Conservation (phyloP, 257 asterid genomes). For the Misopates orontium region DNA sequence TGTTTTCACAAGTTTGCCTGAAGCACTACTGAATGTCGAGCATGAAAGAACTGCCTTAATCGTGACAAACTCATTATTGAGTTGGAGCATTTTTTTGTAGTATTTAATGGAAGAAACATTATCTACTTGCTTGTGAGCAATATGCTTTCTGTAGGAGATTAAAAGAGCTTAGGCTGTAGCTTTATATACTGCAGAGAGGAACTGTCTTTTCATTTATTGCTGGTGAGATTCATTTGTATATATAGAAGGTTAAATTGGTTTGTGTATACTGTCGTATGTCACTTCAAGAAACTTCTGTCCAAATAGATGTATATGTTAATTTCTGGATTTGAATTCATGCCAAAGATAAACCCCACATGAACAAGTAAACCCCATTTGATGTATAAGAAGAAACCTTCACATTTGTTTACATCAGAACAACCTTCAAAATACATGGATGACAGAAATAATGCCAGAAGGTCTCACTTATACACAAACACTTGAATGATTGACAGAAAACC, state of each 20-base stretch:
- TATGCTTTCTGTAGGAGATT: constrained; percentile 25
- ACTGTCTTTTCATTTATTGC: constrained; percentile 6
- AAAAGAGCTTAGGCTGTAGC: constrained; percentile 26
- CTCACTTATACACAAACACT: not conserved
- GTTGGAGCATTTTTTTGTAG: constrained; percentile 15
- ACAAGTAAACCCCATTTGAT: not conserved
- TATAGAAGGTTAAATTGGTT: constrained; percentile 24
- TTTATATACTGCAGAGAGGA: constrained; percentile 19
- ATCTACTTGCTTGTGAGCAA: constrained; percentile 10
- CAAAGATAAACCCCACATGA: no score
- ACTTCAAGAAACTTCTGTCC: not conserved
- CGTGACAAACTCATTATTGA: constrained; percentile 6
- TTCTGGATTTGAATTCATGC: no score
- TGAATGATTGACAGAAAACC: not conserved
- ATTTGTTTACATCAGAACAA: not conserved
- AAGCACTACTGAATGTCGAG: constrained; percentile 12
- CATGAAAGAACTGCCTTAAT: constrained; percentile 17
- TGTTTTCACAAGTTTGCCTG: not conserved
- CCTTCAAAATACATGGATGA: not conserved
- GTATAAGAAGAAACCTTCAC: not conserved
- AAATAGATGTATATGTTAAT: not conserved
- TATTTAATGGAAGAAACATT: constrained; percentile 2
- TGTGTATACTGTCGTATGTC: not conserved
- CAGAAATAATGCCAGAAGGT: not conserved
- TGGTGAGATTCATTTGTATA: constrained; percentile 22